Percentiles rank a stretch among this genome's conserved stretches.
phyloP scores from a whole-genome alignment of 306 rosid species.

The Benincasa hispida region DNA sequence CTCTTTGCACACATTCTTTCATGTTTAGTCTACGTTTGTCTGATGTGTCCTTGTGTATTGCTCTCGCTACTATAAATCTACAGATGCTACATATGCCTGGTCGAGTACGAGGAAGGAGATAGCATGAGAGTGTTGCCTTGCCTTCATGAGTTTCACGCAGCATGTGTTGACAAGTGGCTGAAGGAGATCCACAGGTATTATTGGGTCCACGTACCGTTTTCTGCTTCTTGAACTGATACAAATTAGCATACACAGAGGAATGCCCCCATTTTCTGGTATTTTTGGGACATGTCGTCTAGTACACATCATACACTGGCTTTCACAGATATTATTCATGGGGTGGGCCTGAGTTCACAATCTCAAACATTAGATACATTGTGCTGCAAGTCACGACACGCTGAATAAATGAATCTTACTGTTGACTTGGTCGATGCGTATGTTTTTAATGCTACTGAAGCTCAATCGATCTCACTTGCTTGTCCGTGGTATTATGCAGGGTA shows the following conservation, averaged over 20 bases:
- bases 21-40: background rate
- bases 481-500: constrained; percentile 51
- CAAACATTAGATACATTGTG: background rate
- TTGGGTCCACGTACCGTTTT: background rate
- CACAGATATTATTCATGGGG: background rate
- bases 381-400: no score
- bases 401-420: background rate
- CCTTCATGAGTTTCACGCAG: constrained; percentile 76
- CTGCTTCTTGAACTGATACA: background rate
- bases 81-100: constrained; percentile 98
- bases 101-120: constrained; percentile 96
- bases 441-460: background rate
- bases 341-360: background rate
- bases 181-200: constrained; percentile 94
- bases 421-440: background rate
- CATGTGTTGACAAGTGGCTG: constrained; percentile 97
- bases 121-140: constrained; percentile 84
- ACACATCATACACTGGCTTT: background rate
- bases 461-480: background rate
- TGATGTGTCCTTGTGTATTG: background rate
- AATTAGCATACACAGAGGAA: background rate
- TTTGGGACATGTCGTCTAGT: background rate
- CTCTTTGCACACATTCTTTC: background rate
- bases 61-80: constrained; percentile 7
- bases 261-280: background rate